Evolutionary conservation across 805 yeast genomes (phyloP), one percentile per base, ranked within the genome.

Genomic region (Groenewaldozyma salmanticensis): DNA sequence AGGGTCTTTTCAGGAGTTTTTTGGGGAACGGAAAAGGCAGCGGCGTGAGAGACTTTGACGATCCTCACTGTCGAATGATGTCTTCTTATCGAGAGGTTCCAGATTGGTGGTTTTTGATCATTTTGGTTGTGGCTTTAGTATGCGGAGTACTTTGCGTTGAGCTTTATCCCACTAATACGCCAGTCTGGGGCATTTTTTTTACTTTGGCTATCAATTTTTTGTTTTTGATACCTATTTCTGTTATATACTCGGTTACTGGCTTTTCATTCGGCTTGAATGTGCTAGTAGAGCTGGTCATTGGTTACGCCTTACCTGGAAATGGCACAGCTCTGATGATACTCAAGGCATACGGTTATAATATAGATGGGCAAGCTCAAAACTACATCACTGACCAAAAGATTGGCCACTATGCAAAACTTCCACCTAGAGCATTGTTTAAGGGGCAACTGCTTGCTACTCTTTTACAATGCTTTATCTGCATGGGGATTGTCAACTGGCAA

Each of bases 261-360:
- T 68, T 59, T 37, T 52, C 68, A 2, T 67, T 78, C 46, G 78
- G 78, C 17, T 60, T 79, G 46, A 75, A 75, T 52, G 81, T 77
- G 1, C 58, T 79, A 39, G 73, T 77, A 3, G 84, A 79, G 53
- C 61, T 80, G 42, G 66, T 80, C 40, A 72, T 75, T 33, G 85
- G 85, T 1, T 77, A 75, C 51, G 71, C 79, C 37, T 64, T 75
- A 15, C 83, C 84, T 3, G 82, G 77, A 2, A 64, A 67, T 63
- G 77, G 76, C 20, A 54, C 62, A 33, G 78, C 79, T 2, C 56
- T 73, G 57, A 74, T 81, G 67, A 68, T 72, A 43, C 64, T 76
- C 57, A 77, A 76, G 57, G 71, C 76, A 15, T 71, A 67, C 46
- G 82, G 81, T 19, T 69, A 68, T 53, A 79, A 77, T 53, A 74